These are phyloP conservation scores for Symbiotaphrina buchneri DNA, from an alignment of 495 filamentous ascomycete genomes.

Conservation along the genomic window DNA sequence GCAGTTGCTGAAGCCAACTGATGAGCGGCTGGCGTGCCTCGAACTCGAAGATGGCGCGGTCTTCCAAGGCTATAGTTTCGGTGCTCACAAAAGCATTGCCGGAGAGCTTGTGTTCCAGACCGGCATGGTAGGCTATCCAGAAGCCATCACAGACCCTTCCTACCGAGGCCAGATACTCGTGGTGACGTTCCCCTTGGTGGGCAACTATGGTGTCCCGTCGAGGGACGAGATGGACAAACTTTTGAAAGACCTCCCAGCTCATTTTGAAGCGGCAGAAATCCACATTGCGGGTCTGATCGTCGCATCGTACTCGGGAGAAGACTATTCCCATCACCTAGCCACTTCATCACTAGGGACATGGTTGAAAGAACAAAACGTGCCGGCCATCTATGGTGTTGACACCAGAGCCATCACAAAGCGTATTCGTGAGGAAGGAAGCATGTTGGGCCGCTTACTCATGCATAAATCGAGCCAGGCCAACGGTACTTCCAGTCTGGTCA, in stretches of 20 bases:
- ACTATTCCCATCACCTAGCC: conserved; percentile 85
- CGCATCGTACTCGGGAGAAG: conserved; percentile 77
- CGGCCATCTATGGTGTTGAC: conserved; percentile 93
- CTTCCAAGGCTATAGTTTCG: conserved; percentile 89
- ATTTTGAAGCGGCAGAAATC: conserved; percentile 82
- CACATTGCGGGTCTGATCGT: conserved; percentile 81
- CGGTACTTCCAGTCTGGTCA: conserved; percentile 16
- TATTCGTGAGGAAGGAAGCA: conserved; percentile 82
- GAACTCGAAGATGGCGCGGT: conserved; percentile 77
- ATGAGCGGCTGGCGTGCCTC: conserved; percentile 44
- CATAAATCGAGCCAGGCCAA: conserved; percentile 32
- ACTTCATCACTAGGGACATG: conserved; percentile 74
- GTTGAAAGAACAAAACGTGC: conserved; percentile 87
- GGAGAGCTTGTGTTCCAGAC: conserved; percentile 99
- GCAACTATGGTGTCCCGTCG: conserved; percentile 85
- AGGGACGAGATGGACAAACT: conserved; percentile 61
- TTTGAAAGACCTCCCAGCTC: conserved; percentile 59
- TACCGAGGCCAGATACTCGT: conserved; percentile 85
- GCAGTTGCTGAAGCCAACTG: conserved; percentile 2
- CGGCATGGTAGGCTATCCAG: conserved; percentile 96
- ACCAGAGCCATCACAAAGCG: conserved; percentile 84
- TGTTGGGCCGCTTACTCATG: conserved; percentile 77
- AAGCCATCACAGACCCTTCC: conserved; percentile 82
- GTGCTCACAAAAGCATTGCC: conserved; percentile 72
- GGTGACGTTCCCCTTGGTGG: conserved; percentile 73